Conservation (phyloP, 805 yeast genomes). For the Phaffomyces opuntiae region DNA sequence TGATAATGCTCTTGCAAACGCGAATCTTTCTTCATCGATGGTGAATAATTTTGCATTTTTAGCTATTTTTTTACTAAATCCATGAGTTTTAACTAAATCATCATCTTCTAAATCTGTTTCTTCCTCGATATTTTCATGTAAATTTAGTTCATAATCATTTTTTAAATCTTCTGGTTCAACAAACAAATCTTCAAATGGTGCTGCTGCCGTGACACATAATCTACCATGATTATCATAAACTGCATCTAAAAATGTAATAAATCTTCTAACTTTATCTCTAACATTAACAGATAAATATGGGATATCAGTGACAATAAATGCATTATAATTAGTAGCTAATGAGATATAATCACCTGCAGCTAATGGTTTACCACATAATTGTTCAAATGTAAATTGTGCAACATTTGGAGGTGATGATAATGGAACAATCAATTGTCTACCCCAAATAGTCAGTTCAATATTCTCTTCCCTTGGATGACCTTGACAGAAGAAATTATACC, state of each 20-base stretch:
- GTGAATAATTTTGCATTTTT: slow-evolving; percentile 72
- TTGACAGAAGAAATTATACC: slow-evolving; percentile 78
- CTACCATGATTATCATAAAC: slow-evolving; percentile 88
- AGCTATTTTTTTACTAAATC: slow-evolving; percentile 66
- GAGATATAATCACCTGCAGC: slow-evolving; percentile 94
- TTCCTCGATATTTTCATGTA: slow-evolving; percentile 12
- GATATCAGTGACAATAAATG: slow-evolving; percentile 87
- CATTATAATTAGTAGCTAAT: slow-evolving; percentile 65
- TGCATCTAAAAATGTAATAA: slow-evolving; percentile 92
- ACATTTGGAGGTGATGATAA: slow-evolving; percentile 68
- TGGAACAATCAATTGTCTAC: slow-evolving; percentile 74
- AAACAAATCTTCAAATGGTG: slow-evolving; percentile 76
- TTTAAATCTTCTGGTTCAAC: slow-evolving; percentile 65
- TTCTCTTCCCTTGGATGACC: slow-evolving; percentile 37
- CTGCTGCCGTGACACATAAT: slow-evolving; percentile 84
- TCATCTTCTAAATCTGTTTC: slow-evolving; percentile 39
- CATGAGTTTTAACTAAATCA: slow-evolving; percentile 65
- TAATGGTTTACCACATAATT: slow-evolving; percentile 79
- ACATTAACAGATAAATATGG: slow-evolving; percentile 75
- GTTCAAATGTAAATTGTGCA: slow-evolving; percentile 82
- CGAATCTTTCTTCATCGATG: slow-evolving; percentile 91
- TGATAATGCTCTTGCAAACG: slow-evolving; percentile 91
- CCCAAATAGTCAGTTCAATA: slow-evolving; percentile 67
- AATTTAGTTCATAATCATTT: slow-evolving; percentile 27
- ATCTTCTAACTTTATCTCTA: slow-evolving; percentile 81